Conservation (phyloP, 2,329 filamentous ascomycete genomes). For the Hypoxylon sp. region DNA sequence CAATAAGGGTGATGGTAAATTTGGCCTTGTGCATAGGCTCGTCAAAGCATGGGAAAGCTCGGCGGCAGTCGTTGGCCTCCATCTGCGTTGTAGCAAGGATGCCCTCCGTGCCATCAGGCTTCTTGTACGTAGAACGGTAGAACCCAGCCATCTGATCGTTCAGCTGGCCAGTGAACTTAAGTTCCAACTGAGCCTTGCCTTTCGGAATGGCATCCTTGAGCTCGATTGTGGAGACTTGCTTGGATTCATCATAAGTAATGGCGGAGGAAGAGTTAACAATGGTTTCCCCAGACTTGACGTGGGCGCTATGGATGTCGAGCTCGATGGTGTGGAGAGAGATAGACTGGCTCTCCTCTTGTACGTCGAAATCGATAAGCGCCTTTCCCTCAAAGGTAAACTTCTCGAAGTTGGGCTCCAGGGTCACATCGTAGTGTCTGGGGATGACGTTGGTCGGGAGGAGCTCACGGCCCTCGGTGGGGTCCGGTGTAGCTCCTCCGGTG, state of each 20-base stretch:
- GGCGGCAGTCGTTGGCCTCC: conserved; percentile 93
- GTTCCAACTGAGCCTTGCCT: conserved; percentile 81
- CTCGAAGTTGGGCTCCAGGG: conserved; percentile 89
- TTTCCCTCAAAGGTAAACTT: conserved; percentile 89
- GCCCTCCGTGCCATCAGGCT: conserved; percentile 79
- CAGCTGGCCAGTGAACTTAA: conserved; percentile 81
- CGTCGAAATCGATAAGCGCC: conserved; percentile 88
- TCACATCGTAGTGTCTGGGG: conserved; percentile 91
- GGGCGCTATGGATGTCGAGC: conserved; percentile 82
- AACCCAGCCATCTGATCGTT: conserved; percentile 98
- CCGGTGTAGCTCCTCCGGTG: conserved; percentile 68
- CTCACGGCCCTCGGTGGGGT: conserved; percentile 72
- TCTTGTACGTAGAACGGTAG: conserved; percentile 95
- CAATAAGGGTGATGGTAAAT: conserved; percentile 90
- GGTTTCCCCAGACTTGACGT: conserved; percentile 72
- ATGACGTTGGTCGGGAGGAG: conserved; percentile 92
- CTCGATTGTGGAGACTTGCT: conserved; percentile 83
- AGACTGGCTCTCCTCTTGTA: conserved; percentile 84
- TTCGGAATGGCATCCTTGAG: conserved; percentile 80
- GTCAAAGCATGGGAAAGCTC: conserved; percentile 96
- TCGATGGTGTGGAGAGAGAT: conserved; percentile 91
- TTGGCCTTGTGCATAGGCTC: conserved; percentile 94
- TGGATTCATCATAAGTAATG: conserved; percentile 80
- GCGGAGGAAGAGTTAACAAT: conserved; percentile 71
- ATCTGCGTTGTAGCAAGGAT: conserved; percentile 94